Percentiles rank a stretch among this genome's conserved stretches.
Evolutionary conservation across 2,329 filamentous ascomycete genomes (phyloP).

Genomic region (Raffaelea arxii): DNA sequence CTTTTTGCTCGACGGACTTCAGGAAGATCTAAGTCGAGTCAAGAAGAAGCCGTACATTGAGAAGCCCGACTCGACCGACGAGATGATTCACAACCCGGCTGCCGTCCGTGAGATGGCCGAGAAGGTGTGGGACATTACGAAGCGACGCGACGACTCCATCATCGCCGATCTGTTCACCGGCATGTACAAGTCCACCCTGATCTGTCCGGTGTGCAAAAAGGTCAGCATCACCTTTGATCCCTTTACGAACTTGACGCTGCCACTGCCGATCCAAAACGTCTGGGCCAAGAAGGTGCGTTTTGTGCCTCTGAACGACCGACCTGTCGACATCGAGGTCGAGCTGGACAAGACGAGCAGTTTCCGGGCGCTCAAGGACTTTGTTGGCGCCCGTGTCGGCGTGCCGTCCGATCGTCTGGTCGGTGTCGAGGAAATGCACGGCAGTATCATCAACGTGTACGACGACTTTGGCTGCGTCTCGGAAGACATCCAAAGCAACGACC

Average conservation of each 20-base stretch:
- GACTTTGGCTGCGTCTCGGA: conserved; percentile 61
- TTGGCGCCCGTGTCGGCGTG: conserved; percentile 59
- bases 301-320: conserved; percentile 62
- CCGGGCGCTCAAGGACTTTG: conserved; percentile 56
- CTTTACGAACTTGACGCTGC: conserved; percentile 88
- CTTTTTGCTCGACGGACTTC: conserved; percentile 85
- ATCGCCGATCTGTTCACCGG: conserved; percentile 94
- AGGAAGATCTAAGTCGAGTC: conserved; percentile 90
- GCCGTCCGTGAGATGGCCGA: conserved; percentile 79
- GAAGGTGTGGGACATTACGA: conserved; percentile 84
- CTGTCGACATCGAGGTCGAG: conserved; percentile 67
- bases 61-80: conserved; percentile 95
- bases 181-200: conserved; percentile 95
- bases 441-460: conserved; percentile 80
- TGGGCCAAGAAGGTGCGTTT: conserved; percentile 70
- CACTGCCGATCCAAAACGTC: conserved; percentile 75
- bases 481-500: conserved; percentile 56
- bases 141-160: conserved; percentile 85
- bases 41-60: conserved; percentile 95
- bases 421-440: conserved; percentile 71
- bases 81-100: conserved; percentile 75
- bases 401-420: conserved; percentile 60
- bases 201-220: conserved; percentile 84
- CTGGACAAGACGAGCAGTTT: conserved; percentile 67
- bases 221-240: conserved; percentile 98